Percentiles rank a stretch among this genome's conserved stretches.
Evolutionary conservation across 2,329 filamentous ascomycete genomes (phyloP).

Genomic region (Aspergillus sp.): DNA sequence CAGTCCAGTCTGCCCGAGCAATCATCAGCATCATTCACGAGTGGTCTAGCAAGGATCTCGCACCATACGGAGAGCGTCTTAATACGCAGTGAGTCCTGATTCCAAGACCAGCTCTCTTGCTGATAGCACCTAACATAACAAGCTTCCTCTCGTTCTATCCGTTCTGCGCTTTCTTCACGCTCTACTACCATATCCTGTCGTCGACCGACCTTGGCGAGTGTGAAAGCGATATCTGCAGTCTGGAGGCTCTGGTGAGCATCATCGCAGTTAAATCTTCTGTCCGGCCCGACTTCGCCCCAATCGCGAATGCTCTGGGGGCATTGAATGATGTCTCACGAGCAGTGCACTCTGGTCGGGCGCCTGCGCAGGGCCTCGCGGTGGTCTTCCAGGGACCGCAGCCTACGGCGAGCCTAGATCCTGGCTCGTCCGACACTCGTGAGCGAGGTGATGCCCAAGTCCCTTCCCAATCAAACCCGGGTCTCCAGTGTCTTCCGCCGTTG

Average conservation of each 20-base stretch:
- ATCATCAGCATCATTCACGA: constrained; percentile 5
- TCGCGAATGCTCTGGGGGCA: constrained; percentile 1
- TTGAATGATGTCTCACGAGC: constrained; percentile 7
- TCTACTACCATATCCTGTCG: constrained; percentile 4
- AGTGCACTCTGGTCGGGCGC: neutral
- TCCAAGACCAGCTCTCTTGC: neutral
- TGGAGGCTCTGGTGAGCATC: neutral
- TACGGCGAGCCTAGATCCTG: no score
- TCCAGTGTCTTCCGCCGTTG: neutral
- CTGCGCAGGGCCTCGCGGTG: neutral
- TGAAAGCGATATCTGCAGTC: neutral
- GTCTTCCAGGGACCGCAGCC: no score
- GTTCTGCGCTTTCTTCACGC: constrained; percentile 10
- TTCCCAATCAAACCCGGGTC: no score
- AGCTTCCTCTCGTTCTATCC: constrained; percentile 8
- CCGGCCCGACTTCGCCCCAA: constrained; percentile 3
- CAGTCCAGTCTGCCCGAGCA: neutral
- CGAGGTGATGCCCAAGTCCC: no score
- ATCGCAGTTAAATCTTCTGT: neutral
- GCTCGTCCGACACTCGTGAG: no score
- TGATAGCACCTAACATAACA: neutral
- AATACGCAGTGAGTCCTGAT: neutral
- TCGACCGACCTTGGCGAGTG: neutral
- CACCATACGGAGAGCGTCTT: neutral
- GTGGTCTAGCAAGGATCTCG: neutral